phyloP scores from a whole-genome alignment of 164 flowering plant genomes.

The Kalanchoe fedtschenkoi region DNA sequence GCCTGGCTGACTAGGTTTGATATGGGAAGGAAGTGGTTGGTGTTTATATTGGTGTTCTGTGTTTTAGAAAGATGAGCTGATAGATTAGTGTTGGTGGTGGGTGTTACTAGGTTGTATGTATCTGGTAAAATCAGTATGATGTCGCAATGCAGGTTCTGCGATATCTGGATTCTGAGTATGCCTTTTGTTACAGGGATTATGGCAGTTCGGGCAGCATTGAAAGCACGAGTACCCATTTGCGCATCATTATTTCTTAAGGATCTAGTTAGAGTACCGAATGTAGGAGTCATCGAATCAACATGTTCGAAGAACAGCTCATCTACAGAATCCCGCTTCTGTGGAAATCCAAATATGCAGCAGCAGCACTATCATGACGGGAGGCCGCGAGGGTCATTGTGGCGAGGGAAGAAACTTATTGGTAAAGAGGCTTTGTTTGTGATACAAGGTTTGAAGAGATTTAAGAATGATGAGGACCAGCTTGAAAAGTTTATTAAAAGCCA shows the following conservation, averaged over 20 bases:
- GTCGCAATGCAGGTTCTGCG: background rate
- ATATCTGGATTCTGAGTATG: background rate
- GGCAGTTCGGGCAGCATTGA: conserved; percentile 29
- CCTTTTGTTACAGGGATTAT: conserved; percentile 12
- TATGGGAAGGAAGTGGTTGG: too few relatives aligned
- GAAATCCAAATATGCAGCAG: background rate
- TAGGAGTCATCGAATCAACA: background rate
- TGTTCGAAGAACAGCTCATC: background rate
- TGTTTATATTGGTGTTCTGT: too few relatives aligned
- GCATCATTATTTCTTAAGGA: conserved; percentile 15
- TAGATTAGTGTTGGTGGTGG: background rate
- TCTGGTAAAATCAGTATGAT: too few relatives aligned
- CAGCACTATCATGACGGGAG: conserved; percentile 65
- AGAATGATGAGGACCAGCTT: conserved; percentile 64
- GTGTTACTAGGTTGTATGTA: background rate
- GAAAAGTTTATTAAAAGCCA: conserved; percentile 60
- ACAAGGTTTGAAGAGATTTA: conserved; percentile 61
- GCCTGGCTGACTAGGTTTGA: too few relatives aligned
- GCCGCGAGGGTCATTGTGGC: conserved; percentile 90
- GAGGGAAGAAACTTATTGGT: conserved; percentile 73
- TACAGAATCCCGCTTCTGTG: background rate
- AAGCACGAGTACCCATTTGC: conserved; percentile 18
- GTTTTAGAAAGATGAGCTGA: too few relatives aligned
- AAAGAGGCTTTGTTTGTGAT: conserved; percentile 84
- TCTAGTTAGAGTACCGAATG: conserved; percentile 8